Evolutionary conservation across 2,329 filamentous ascomycete genomes (phyloP).

Genomic region (Ceratocystis harringtonii): DNA sequence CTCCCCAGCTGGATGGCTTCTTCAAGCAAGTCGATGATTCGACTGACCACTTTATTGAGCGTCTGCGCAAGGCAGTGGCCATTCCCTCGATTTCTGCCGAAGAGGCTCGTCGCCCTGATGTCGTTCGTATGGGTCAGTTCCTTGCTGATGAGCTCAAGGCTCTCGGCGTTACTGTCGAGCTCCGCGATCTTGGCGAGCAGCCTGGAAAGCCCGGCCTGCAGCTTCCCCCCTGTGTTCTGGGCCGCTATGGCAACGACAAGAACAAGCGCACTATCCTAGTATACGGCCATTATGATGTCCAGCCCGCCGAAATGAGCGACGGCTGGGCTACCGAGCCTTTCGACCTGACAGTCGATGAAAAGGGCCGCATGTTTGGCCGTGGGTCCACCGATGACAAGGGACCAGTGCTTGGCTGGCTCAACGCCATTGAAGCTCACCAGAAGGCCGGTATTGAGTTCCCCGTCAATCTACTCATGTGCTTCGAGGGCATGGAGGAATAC

Average conservation of each 20-base stretch:
- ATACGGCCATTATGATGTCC: conserved; percentile 97
- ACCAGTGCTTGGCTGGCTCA: conserved; percentile 91
- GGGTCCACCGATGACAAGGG: conserved; percentile 97
- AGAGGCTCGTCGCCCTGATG: conserved; percentile 74
- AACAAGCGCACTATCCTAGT: conserved; percentile 91
- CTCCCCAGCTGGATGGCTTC: conserved; percentile 76
- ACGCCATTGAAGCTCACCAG: conserved; percentile 94
- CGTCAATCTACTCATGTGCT: conserved; percentile 97
- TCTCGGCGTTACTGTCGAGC: conserved; percentile 76
- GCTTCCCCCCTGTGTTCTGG: conserved; percentile 82
- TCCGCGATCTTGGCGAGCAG: conserved; percentile 78
- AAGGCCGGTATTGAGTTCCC: conserved; percentile 89
- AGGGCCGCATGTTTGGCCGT: conserved; percentile 90
- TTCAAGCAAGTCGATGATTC: conserved; percentile 82
- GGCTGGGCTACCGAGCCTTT: conserved; percentile 96
- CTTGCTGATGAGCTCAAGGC: conserved; percentile 68
- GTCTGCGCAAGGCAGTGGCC: conserved; percentile 79
- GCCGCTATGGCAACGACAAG: conserved; percentile 80
- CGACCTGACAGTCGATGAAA: conserved; percentile 68
- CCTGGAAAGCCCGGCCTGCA: conserved; percentile 80
- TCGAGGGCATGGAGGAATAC: conserved; percentile 99
- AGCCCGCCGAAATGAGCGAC: conserved; percentile 83
- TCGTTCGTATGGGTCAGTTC: conserved; percentile 91
- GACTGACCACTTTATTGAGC: conserved; percentile 70
- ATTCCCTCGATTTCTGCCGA: conserved; percentile 94